These are phyloP conservation scores for Physaria fendleri DNA, from an alignment of 345 rosid species.

Conservation along the genomic window DNA sequence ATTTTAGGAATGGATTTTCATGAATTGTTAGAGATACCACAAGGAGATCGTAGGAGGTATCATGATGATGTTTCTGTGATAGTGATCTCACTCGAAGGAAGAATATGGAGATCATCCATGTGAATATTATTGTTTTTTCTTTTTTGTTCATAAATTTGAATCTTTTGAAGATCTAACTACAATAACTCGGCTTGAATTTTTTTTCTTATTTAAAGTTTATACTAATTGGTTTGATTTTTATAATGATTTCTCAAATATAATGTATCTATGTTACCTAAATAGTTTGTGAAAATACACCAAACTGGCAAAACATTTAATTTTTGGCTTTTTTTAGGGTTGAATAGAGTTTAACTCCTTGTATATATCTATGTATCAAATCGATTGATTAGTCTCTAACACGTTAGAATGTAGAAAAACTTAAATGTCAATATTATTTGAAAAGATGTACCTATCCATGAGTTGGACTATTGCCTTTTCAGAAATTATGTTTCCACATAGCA, in stretches of 20 bases:
- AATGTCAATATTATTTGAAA: neutral
- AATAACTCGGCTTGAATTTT: slow-evolving; percentile 11
- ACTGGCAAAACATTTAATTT: neutral
- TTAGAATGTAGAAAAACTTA: neutral
- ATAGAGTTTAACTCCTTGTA: neutral
- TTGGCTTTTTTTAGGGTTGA: neutral
- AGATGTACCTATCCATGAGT: neutral
- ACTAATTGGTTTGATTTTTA: neutral
- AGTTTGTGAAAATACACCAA: slow-evolving; percentile 15
- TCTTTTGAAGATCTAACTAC: slow-evolving; percentile 16
- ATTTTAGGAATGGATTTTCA: slow-evolving; percentile 80
- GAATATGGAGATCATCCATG: slow-evolving; percentile 87
- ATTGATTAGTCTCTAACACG: neutral
- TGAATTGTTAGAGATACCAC: slow-evolving; percentile 82
- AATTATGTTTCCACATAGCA: neutral
- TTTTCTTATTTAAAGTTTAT: neutral
- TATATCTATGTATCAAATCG: neutral
- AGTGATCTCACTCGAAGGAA: slow-evolving; percentile 79
- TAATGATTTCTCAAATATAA: slow-evolving; percentile 5
- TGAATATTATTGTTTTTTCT: slow-evolving; percentile 25
- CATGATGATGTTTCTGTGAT: slow-evolving; percentile 94
- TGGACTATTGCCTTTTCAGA: neutral
- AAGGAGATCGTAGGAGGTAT: slow-evolving; percentile 81
- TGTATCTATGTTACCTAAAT: slow-evolving; percentile 15
- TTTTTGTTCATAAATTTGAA: neutral